A percentile compares a stretch with the other conserved stretches of the same genome.
phyloP scores from a whole-genome alignment of 305 asterid species.

The Rubia tinctorum region DNA sequence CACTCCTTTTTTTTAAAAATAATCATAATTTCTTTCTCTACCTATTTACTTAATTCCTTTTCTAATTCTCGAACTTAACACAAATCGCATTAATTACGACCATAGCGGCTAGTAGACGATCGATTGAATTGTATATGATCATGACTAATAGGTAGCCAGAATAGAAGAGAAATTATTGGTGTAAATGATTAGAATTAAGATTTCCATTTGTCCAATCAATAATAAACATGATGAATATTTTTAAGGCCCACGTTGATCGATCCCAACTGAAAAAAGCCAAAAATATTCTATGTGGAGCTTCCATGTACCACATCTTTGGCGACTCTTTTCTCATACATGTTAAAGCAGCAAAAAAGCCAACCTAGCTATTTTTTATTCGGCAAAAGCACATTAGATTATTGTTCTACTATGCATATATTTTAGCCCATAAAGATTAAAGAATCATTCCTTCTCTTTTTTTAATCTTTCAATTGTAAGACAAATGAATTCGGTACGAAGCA shows the following conservation, averaged over 20 bases:
- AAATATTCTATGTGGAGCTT: constrained; percentile 6
- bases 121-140: neutral
- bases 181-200: neutral
- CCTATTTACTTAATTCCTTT: no score
- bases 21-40: no score
- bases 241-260: neutral
- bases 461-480: neutral
- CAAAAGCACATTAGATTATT: neutral
- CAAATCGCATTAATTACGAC: no score
- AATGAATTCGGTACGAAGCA: neutral
- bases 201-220: neutral
- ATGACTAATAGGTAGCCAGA: neutral
- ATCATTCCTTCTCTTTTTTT: neutral
- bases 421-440: neutral
- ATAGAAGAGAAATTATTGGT: neutral
- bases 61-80: no score
- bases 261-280: constrained; percentile 1
- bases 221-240: neutral
- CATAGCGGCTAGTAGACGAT: neutral
- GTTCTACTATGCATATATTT: no score
- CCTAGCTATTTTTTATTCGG: no score
- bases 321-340: neutral
- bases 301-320: neutral
- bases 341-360: neutral
- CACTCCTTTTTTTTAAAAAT: no score